Conservation (phyloP, 352 stramenopile species). For the Globisporangium emineosum region DNA sequence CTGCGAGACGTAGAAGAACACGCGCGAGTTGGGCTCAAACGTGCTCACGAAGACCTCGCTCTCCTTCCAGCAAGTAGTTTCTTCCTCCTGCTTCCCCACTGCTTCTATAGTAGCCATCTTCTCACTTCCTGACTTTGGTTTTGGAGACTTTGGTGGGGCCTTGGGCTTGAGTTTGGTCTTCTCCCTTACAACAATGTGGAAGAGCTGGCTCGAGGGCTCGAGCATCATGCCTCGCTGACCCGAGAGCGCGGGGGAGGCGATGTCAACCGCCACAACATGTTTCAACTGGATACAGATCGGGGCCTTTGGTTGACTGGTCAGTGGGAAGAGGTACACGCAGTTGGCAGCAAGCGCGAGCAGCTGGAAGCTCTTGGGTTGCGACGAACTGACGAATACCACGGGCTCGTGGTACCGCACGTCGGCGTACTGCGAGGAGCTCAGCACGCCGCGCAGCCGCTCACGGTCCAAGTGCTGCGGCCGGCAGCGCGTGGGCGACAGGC, state of each 20-base stretch:
- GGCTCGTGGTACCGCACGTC: conserved; percentile 55
- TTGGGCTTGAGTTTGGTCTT: background rate
- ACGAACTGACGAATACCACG: conserved; percentile 33
- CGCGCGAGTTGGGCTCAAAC: conserved; percentile 55
- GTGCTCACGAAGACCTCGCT: conserved; percentile 47
- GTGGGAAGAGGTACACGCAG: conserved; percentile 43
- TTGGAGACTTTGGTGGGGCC: background rate
- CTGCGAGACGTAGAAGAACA: conserved; percentile 50
- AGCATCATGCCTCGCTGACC: conserved; percentile 45
- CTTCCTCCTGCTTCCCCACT: background rate
- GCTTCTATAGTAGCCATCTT: background rate
- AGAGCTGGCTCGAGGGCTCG: conserved; percentile 46
- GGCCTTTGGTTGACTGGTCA: conserved; percentile 21
- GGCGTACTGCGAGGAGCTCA: conserved; percentile 31
- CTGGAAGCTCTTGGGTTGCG: conserved; percentile 32
- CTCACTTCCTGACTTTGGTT: background rate
- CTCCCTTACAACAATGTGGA: conserved; percentile 28
- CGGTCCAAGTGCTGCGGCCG: conserved; percentile 52
- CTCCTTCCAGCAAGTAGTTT: background rate
- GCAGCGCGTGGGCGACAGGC: conserved; percentile 44
- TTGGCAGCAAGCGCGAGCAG: conserved; percentile 46
- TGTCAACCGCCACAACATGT: conserved; percentile 30
- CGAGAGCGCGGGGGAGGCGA: conserved; percentile 34
- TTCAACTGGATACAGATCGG: conserved; percentile 27
- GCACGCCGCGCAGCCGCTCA: conserved; percentile 40